phyloP scores from a whole-genome alignment of 2,329 filamentous ascomycete species.

The Calonectria pseudoreteaudii region DNA sequence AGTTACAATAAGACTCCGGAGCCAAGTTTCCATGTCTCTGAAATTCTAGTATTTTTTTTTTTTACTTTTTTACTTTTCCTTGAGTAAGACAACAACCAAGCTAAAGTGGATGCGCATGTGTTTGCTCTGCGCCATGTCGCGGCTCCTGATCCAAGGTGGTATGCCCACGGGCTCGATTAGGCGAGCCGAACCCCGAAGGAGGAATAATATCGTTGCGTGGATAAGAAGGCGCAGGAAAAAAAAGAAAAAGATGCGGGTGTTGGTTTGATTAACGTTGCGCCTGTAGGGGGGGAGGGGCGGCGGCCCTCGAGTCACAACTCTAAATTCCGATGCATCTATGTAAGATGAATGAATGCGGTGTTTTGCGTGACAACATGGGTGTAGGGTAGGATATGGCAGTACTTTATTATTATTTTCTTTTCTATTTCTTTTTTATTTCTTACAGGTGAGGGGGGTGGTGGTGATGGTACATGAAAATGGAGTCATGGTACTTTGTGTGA shows the following conservation, averaged over 20 bases:
- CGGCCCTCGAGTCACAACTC: not conserved
- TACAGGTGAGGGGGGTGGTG: not conserved
- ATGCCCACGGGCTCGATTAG: not conserved
- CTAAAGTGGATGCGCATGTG: not conserved
- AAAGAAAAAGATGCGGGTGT: not conserved
- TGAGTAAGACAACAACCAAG: not conserved
- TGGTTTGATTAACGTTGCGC: not conserved
- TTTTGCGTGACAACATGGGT: not conserved
- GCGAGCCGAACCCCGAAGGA: not conserved
- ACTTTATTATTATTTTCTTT: not conserved
- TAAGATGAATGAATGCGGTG: not conserved
- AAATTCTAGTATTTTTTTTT: not conserved
- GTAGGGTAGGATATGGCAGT: not conserved
- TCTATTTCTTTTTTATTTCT: not conserved
- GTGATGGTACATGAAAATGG: not conserved
- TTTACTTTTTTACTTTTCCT: not conserved
- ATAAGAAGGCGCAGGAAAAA: not conserved
- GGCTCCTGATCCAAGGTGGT: not conserved
- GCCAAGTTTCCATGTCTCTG: not conserved
- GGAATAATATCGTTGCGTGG: not conserved
- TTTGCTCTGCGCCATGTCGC: not conserved
- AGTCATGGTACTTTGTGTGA: constrained; percentile 2
- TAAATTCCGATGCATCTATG: constrained; percentile 2
- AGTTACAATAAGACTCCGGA: not conserved
- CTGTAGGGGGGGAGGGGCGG: not conserved